Evolutionary conservation across 2,329 filamentous ascomycete species (phyloP).

Genomic region (Pseudocercospora ulei): DNA sequence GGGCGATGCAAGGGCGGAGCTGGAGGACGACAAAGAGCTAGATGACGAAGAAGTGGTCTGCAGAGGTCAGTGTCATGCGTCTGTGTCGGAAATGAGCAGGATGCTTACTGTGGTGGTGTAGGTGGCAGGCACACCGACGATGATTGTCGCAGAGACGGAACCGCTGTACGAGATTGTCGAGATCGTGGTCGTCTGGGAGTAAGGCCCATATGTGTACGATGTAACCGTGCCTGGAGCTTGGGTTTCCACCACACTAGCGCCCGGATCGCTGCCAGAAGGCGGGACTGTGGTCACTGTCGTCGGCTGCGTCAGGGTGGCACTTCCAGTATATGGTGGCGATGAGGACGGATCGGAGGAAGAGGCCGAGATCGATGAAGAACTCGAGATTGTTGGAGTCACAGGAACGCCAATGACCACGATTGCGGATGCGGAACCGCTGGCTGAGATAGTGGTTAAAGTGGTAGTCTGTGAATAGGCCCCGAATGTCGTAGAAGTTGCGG

Average conservation of each 20-base stretch:
- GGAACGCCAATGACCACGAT: slow-evolving; percentile 8
- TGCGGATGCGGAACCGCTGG: slow-evolving; percentile 2
- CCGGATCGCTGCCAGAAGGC: not conserved
- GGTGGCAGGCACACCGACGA: slow-evolving; percentile 5
- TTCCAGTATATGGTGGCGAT: not conserved
- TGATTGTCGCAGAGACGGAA: slow-evolving; percentile 4
- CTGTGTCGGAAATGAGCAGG: not conserved
- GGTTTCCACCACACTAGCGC: not conserved
- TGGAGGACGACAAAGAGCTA: too few relatives aligned
- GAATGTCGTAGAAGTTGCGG: not conserved
- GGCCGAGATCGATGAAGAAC: slow-evolving; percentile 1
- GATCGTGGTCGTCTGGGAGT: slow-evolving; percentile 3
- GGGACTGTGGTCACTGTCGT: slow-evolving; percentile 9
- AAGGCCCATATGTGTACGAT: slow-evolving; percentile 4
- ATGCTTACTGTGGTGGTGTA: slow-evolving; percentile 3
- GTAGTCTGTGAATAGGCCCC: slow-evolving; percentile 1
- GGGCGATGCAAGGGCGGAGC: too few relatives aligned
- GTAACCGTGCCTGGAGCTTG: slow-evolving; percentile 5
- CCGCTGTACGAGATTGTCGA: slow-evolving; percentile 7
- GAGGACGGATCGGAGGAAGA: not conserved
- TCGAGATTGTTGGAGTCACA: not conserved
- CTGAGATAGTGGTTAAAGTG: slow-evolving; percentile 5
- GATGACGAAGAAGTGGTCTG: slow-evolving; percentile 6
- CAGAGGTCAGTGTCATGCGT: not conserved
- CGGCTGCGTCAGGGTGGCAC: slow-evolving; percentile 1